Percentiles rank a stretch among this genome's conserved stretches.
phyloP scores from a whole-genome alignment of 2,329 filamentous ascomycete species.

The Neopestalotiopsis sp. region DNA sequence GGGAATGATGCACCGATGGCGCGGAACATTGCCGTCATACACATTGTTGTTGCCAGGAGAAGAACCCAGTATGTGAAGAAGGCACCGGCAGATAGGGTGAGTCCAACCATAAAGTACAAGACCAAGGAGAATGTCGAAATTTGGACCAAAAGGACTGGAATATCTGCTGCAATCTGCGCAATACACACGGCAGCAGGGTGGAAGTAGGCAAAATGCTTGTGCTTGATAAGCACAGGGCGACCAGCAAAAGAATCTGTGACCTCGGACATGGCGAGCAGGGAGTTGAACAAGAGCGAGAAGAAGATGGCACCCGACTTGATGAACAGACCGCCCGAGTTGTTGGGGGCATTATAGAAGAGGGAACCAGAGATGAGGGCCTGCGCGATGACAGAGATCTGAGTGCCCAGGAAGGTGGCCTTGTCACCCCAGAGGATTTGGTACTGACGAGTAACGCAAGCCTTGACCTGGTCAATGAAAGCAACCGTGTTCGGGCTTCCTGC shows the following conservation, averaged over 20 bases:
- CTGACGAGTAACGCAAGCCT: slow-evolving; percentile 60
- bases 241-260: slow-evolving; percentile 67
- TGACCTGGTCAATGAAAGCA: slow-evolving; percentile 58
- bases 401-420: slow-evolving; percentile 66
- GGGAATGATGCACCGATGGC: slow-evolving; percentile 58
- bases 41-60: slow-evolving; percentile 56
- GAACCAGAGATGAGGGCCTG: slow-evolving; percentile 69
- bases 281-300: slow-evolving; percentile 67
- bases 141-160: slow-evolving; percentile 63
- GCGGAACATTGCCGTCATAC: slow-evolving; percentile 64
- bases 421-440: slow-evolving; percentile 71
- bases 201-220: slow-evolving; percentile 61
- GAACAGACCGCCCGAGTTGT: slow-evolving; percentile 65
- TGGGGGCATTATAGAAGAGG: slow-evolving; percentile 68
- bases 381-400: slow-evolving; percentile 60
- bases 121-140: slow-evolving; percentile 61
- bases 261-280: slow-evolving; percentile 68
- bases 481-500: slow-evolving; percentile 51
- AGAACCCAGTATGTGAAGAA: slow-evolving; percentile 69
- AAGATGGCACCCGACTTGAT: slow-evolving; percentile 68
- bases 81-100: slow-evolving; percentile 52
- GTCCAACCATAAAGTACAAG: slow-evolving; percentile 67
- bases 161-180: slow-evolving; percentile 58
- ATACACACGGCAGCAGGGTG: slow-evolving; percentile 65
- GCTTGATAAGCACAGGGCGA: slow-evolving; percentile 63